Percentiles rank a stretch among this genome's conserved stretches.
Conservation (phyloP, 2,329 filamentous ascomycete species). For the Trichophaea hybrida region DNA sequence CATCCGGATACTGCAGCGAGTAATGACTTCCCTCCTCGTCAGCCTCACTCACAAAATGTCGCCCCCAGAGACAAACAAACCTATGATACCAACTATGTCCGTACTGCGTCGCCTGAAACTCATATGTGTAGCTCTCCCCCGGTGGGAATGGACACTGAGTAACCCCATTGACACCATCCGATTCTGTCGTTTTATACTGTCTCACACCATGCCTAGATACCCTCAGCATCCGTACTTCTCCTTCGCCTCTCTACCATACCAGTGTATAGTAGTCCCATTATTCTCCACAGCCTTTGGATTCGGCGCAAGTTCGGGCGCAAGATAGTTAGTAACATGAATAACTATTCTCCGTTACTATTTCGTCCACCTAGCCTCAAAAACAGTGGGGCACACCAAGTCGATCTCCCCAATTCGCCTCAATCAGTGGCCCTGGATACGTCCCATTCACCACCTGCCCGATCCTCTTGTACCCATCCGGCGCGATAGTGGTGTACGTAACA, state of each 20-base stretch:
- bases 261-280: slow-evolving; percentile 30
- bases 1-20: slow-evolving; percentile 15
- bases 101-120: slow-evolving; percentile 30
- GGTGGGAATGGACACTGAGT: slow-evolving; percentile 54
- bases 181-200: slow-evolving; percentile 35
- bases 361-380: neutral
- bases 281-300: neutral
- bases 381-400: neutral
- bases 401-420: slow-evolving; percentile 52
- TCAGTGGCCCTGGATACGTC: slow-evolving; percentile 50
- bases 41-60: neutral
- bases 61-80: neutral
- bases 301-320: neutral
- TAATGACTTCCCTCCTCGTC: slow-evolving; percentile 6
- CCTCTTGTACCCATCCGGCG: slow-evolving; percentile 9
- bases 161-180: slow-evolving; percentile 37
- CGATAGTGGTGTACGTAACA: slow-evolving; percentile 7
- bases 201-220: slow-evolving; percentile 36
- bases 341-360: slow-evolving; percentile 8
- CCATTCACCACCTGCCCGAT: slow-evolving; percentile 41
- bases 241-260: slow-evolving; percentile 32
- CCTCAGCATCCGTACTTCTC: neutral
- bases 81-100: slow-evolving; percentile 27
- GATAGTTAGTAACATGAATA: slow-evolving; percentile 14
- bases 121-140: slow-evolving; percentile 35